phyloP scores from a whole-genome alignment of 257 asterid species.

The Scutellaria barbata region DNA sequence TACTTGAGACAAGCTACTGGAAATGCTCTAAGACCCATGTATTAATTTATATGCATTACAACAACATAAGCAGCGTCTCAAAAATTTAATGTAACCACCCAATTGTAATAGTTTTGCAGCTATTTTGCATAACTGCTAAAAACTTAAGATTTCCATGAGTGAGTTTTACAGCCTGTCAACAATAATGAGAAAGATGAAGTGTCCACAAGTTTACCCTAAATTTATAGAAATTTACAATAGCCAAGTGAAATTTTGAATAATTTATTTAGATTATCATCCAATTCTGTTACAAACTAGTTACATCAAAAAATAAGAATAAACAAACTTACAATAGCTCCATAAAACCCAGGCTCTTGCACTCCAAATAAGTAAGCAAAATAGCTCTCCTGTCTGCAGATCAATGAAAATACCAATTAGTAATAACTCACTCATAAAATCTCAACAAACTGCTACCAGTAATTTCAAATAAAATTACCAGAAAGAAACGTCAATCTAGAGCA shows the following conservation, averaged over 20 bases:
- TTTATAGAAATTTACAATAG: not conserved
- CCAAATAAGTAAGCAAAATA: constrained; percentile 97
- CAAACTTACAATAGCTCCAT: constrained; percentile 91
- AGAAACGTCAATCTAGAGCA: constrained; percentile 14
- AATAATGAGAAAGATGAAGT: constrained; percentile 15
- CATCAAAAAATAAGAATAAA: constrained; percentile 11
- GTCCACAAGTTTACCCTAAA: not conserved
- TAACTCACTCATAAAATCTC: constrained; percentile 30
- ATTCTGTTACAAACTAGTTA: not conserved
- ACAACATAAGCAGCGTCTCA: constrained; percentile 19
- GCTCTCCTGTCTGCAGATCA: constrained; percentile 85
- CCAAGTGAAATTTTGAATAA: constrained; percentile 12
- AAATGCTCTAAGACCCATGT: too few species aligned
- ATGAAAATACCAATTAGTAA: constrained; percentile 32
- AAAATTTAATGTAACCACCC: not conserved
- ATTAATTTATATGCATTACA: too few species aligned
- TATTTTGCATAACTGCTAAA: constrained; percentile 24
- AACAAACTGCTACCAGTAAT: constrained; percentile 19
- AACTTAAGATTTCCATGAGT: constrained; percentile 20
- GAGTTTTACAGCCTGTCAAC: constrained; percentile 12
- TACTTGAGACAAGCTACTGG: too few species aligned
- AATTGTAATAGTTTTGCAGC: constrained; percentile 3
- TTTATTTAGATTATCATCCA: constrained; percentile 21
- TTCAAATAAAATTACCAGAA: not conserved
- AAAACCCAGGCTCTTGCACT: constrained; percentile 94